Percentiles rank a stretch among this genome's conserved stretches.
Conservation (phyloP, 768 basidiomycete genomes). For the Amyloporia xantha region DNA sequence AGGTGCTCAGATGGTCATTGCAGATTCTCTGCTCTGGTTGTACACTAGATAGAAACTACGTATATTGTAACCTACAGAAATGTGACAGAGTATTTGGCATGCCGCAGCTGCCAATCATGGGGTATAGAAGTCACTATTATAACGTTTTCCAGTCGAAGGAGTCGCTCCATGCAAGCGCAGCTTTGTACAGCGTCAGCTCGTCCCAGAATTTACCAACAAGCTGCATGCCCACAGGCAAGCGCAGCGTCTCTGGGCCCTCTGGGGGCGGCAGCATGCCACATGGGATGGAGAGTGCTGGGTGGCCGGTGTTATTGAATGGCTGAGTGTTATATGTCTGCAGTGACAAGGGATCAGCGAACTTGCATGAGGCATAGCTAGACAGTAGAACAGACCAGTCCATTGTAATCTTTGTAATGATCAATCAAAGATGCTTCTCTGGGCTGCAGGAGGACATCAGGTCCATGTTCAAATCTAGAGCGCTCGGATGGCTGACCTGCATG, state of each 20-base stretch:
- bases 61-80: too few species aligned
- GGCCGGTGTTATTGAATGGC: constrained; percentile 30
- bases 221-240: constrained; percentile 39
- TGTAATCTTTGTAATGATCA: constrained; percentile 14
- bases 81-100: too few species aligned
- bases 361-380: background rate
- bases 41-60: too few species aligned
- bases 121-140: too few species aligned
- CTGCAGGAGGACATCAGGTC: constrained; percentile 3
- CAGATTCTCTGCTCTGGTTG: too few species aligned
- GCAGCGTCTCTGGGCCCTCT: constrained; percentile 28
- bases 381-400: constrained; percentile 11
- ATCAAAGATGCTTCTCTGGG: constrained; percentile 22
- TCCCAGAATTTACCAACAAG: constrained; percentile 27
- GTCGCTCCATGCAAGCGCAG: constrained; percentile 20
- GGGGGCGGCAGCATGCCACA: constrained; percentile 33
- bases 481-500: constrained; percentile 6
- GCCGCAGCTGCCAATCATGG: too few species aligned
- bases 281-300: constrained; percentile 37
- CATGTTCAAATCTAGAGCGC: background rate
- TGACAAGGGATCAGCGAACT: background rate
- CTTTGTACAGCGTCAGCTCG: constrained; percentile 19
- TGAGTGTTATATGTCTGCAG: constrained; percentile 14
- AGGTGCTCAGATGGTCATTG: too few species aligned
- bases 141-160: constrained; percentile 17